Base-by-base conservation (phyloP, 192 early-diverging fungal genomes). In the Coemansia sp. region DNA sequence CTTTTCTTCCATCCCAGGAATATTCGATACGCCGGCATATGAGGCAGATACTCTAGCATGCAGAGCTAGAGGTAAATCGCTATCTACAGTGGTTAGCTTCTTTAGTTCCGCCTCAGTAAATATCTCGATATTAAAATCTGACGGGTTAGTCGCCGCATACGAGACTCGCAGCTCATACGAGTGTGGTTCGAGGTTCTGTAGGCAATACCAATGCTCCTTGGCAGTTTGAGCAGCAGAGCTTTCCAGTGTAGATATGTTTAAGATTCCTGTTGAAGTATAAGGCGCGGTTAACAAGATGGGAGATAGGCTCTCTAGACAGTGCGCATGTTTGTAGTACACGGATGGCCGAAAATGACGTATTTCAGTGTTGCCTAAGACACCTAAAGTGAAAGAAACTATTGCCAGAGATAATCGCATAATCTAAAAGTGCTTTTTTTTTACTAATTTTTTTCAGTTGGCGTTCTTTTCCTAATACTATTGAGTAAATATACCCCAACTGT, bases 121-220 rank as follows among this genome's bases (percentile, higher is more conserved):
- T 16, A 77, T 31, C 26, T 60, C 39, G 10, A 77, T 58, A 2
- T 33, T 26, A 41, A 69, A 77, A 21, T 60, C 50, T 2, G 68
- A 48, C 1, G 67, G 67, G 13, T 55, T 57, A 9, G 67, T 62
- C 14, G 73, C 73, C 3, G 73, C 67, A 33, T 77, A 66, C 19
- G 73, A 77, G 31, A 77, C 45, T n/a, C 73, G 73, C 21, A 77
- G 26, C 49, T 77, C 73, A 11, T 77, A 69, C 7, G 63, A 67
- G 7, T 26, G 37, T 0, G 38, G 26, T 1, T 42, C 30, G 12
- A 70, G 55, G 33, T 53, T 30, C 19, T 37, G 28, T 30, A 78
- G 48, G 8, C 33, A 35, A 36, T 70, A 78, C 74, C 74, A 78
- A 6, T 53, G 41, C 40, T 52, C 68, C 44, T 57, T 62, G 19